Conservation (phyloP, 2,329 filamentous ascomycete species). For the Pseudogymnoascus sp. region DNA sequence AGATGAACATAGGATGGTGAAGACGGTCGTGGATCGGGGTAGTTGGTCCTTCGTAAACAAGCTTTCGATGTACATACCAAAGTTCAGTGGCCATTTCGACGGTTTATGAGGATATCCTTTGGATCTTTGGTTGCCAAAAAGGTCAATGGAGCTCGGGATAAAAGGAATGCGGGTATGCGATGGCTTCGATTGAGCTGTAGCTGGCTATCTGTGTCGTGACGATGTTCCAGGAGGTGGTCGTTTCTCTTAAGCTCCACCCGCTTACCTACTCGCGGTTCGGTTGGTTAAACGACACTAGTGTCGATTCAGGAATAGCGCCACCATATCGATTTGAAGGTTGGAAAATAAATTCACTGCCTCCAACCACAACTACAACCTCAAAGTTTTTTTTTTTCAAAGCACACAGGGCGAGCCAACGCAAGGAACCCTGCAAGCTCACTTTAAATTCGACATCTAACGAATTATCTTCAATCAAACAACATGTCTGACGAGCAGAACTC, state of each 20-base stretch:
- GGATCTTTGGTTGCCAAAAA: not conserved
- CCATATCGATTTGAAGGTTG: constrained; percentile 2
- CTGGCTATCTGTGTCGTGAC: constrained; percentile 13
- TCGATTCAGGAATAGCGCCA: not conserved
- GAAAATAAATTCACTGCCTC: constrained; percentile 4
- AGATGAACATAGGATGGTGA: constrained; percentile 15
- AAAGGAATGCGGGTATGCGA: constrained; percentile 9
- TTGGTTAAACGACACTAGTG: constrained; percentile 19
- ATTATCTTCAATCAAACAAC: constrained; percentile 12
- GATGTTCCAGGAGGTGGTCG: constrained; percentile 1
- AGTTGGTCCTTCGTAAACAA: constrained; percentile 3
- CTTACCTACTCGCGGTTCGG: constrained; percentile 17
- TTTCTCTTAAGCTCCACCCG: constrained; percentile 10
- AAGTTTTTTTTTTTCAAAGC: constrained; percentile 3
- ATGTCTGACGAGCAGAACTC: constrained; percentile 30
- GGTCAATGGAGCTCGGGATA: constrained; percentile 11
- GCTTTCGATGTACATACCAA: constrained; percentile 54
- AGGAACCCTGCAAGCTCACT: constrained; percentile 43
- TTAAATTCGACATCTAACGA: not conserved
- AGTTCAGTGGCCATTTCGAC: constrained; percentile 68
- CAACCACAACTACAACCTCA: not conserved
- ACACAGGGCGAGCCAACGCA: constrained; percentile 51
- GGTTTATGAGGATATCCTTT: constrained; percentile 26
- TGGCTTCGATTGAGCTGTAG: constrained; percentile 13
- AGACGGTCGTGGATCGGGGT: not conserved